phyloP scores from a whole-genome alignment of 768 basidiomycete genomes.

The Tulasnella calospora region DNA sequence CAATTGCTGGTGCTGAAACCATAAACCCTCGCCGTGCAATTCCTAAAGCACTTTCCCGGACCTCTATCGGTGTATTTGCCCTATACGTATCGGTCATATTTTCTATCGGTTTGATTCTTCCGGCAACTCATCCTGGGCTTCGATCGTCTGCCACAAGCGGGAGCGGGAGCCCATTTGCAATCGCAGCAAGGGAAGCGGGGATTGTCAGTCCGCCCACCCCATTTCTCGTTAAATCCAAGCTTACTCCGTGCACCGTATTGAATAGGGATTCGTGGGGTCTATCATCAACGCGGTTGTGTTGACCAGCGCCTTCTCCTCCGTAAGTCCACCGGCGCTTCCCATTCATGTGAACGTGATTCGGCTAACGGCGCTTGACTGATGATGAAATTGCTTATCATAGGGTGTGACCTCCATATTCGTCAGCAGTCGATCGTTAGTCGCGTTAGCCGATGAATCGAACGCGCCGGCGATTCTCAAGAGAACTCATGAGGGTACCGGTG shows the following conservation, averaged over 20 bases:
- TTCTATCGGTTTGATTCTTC: conserved; percentile 30
- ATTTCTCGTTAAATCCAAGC: not conserved
- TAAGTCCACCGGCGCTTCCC: not conserved
- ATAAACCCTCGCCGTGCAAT: conserved; percentile 28
- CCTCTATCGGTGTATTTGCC: conserved; percentile 25
- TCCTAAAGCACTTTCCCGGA: conserved; percentile 25
- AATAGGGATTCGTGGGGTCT: conserved; percentile 26
- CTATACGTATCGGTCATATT: conserved; percentile 30
- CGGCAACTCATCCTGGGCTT: conserved; percentile 32
- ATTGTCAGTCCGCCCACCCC: conserved; percentile 27
- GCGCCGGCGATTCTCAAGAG: conserved; percentile 28
- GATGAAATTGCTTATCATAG: not conserved
- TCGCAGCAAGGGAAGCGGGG: conserved; percentile 35
- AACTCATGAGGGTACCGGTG: conserved; percentile 13
- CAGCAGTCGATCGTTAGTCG: conserved; percentile 26
- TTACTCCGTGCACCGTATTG: not conserved
- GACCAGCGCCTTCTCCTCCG: conserved; percentile 29
- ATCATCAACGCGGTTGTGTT: conserved; percentile 37
- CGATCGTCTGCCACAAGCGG: conserved; percentile 34
- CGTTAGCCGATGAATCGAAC: conserved; percentile 23
- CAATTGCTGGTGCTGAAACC: conserved; percentile 28
- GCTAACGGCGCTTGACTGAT: not conserved
- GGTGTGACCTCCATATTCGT: conserved; percentile 27
- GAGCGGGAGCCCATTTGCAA: conserved; percentile 37
- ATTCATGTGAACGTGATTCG: not conserved